A percentile compares a stretch with the other conserved stretches of the same genome.
These are phyloP conservation scores for Saccharum spontaneum DNA, from an alignment of 176 grass and related monocot species.

Conservation along the genomic window DNA sequence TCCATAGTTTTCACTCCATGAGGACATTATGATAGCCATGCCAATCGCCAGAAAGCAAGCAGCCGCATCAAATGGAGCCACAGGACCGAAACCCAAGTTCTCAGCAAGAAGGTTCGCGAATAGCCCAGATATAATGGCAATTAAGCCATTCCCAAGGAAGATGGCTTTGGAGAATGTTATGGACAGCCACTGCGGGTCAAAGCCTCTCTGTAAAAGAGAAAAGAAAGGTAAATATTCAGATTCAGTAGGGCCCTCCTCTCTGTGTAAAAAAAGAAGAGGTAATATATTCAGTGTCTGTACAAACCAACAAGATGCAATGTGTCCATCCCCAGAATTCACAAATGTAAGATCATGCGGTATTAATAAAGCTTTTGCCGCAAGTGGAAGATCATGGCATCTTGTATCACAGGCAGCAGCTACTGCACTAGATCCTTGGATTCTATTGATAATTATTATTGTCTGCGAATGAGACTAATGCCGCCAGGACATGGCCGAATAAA, in stretches of 20 bases:
- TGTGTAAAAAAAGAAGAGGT: conserved; percentile 7
- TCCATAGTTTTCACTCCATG: conserved; percentile 94
- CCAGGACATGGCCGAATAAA: conserved; percentile 44
- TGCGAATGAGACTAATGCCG: conserved; percentile 8
- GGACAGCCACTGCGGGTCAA: conserved; percentile 89
- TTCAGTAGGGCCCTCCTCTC: not conserved
- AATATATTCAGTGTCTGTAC: conserved; percentile 2
- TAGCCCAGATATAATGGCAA: conserved; percentile 81
- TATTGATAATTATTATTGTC: conserved; percentile 31
- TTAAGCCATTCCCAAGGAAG: conserved; percentile 89
- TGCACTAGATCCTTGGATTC: conserved; percentile 41
- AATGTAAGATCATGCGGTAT: not conserved
- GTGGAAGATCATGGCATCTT: not conserved
- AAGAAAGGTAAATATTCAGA: conserved; percentile 35
- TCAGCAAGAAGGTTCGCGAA: conserved; percentile 81
- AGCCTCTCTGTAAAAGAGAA: conserved; percentile 64
- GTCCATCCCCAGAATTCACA: not conserved
- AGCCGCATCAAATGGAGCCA: conserved; percentile 93
- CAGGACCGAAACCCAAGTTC: conserved; percentile 88
- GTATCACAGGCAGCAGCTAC: conserved; percentile 31
- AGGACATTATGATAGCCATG: conserved; percentile 87
- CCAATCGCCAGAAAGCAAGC: conserved; percentile 89
- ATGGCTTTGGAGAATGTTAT: conserved; percentile 99
- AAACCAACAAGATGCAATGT: not conserved
- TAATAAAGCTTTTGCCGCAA: conserved; percentile 8